Evolutionary conservation across 805 yeast species (phyloP), one percentile per base, ranked within the genome.

Genomic region (Barnettozyma siamensis): DNA sequence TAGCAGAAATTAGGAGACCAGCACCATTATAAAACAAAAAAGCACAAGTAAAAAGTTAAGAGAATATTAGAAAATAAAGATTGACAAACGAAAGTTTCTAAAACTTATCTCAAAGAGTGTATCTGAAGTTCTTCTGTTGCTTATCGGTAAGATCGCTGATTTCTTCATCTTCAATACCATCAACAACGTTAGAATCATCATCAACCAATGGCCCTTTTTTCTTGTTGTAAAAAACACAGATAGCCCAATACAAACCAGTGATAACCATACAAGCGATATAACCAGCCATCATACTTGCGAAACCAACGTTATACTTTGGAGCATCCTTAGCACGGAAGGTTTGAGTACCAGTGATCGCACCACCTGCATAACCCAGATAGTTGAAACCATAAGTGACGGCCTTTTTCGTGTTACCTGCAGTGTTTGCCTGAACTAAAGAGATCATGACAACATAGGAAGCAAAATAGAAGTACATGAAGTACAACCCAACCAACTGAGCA

Each of bases 391-490:
- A 60, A 19, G 60, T 56, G 19, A 58, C 59, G 13, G 66, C 58
- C 40, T 69, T 63, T 47, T 70, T 70, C 7, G 73, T 69, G 38
- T 67, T 60, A n/a, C 75, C 75, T 8, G 75, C 69, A 10, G 73
- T 68, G 45, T 71, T 70, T 8, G 73, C 65, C 40, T 64, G 65
- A 29, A 54, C 60, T 28, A 59, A 54, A 1, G 69, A 51, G 16
- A 58, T 49, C 50, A 57, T 36, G 10, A 55, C 59, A 27, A 66
- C 63, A 44, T 64, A 64, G 1, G 62, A 53, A 12, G 58, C 53
- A 38, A 58, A 56, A 36, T 56, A 56, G 47, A 56, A 57, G 56
- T 65, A 67, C 64, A 66, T 60, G 49, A 55, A 47, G 42, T 56
- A 54, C 12, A 54, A 27, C 10, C 60, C 60, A 20, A 47, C 55